A percentile compares a stretch with the other conserved stretches of the same genome.
Conservation (phyloP, 495 filamentous ascomycete species). For the Lineolata rhizophorae region DNA sequence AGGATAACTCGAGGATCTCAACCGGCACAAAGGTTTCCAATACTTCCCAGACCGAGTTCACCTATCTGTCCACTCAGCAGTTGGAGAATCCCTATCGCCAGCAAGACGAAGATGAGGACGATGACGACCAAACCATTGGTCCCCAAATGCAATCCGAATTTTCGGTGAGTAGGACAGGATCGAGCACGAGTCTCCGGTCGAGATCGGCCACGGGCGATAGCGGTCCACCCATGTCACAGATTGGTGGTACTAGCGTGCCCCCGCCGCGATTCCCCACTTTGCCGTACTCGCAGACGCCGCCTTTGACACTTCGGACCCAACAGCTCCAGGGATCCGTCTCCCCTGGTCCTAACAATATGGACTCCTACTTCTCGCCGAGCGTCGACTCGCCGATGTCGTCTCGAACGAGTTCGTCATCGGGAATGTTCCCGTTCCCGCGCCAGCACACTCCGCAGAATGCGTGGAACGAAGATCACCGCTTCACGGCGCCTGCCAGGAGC, state of each 20-base stretch:
- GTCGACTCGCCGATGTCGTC: conserved; percentile 66
- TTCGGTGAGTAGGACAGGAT: conserved; percentile 47
- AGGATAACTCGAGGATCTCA: conserved; percentile 23
- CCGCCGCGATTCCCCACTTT: conserved; percentile 47
- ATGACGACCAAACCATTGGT: conserved; percentile 30
- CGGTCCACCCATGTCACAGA: conserved; percentile 24
- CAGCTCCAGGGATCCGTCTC: conserved; percentile 23
- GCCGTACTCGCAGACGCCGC: conserved; percentile 23
- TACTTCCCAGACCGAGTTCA: conserved; percentile 54
- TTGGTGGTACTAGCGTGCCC: conserved; percentile 27
- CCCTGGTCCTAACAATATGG: conserved; percentile 25
- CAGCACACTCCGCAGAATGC: conserved; percentile 34
- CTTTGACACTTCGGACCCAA: conserved; percentile 56
- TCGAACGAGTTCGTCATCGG: conserved; percentile 50
- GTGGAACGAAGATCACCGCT: conserved; percentile 48
- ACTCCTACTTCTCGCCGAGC: conserved; percentile 83
- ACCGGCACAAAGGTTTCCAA: conserved; percentile 27
- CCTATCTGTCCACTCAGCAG: conserved; percentile 44
- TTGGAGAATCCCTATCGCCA: conserved; percentile 62
- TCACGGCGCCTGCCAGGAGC: conserved; percentile 68
- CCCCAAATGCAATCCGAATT: conserved; percentile 7
- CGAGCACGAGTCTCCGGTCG: conserved; percentile 58
- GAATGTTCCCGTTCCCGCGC: conserved; percentile 56
- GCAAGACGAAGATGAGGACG: conserved; percentile 55
- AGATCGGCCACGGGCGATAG: conserved; percentile 63